Base-by-base conservation (phyloP, 129 eudicot genomes). In the Flaveria linearis region DNA sequence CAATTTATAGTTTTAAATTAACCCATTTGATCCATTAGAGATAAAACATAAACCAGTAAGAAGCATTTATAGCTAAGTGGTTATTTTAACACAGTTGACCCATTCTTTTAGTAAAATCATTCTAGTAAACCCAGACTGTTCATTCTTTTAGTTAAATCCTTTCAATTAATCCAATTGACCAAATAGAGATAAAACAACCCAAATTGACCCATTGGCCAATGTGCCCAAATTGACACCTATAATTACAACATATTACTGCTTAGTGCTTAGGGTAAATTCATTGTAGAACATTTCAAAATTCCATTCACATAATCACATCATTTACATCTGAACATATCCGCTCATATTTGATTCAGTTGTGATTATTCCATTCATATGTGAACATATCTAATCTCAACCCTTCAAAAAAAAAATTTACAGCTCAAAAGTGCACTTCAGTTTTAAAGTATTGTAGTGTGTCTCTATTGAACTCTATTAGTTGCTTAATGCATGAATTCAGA, bases 181-280 rank as follows among this genome's bases (percentile, higher is more conserved):
- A 12, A 12, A 41, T 17, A 39, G n/a, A 33, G 28, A 17, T 42
- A 52, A 67, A 43, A 67, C 6, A 46, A 46, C 12, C 41, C 39
- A 23, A 69, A 69, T 26, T 33, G 15, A 15, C 74, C 74, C 16
- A 47, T 14, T 70, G 15, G 22, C n/a, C 50, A 70, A 26, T 49
- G 73, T 41, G 57, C 15, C 73, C 72, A 42, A 10, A 68, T 69
- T 69, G 42, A 23, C 41, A 70, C 61, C 23, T 69, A 51, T 22
- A 45, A 52, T 52, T 3, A 57, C 23, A 55, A 23, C 11, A 42
- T 41, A 43, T 60, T 11, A 68, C n/a, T 74, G 78, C 60, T 15
- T 16, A 43, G 36, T 61, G 78, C 60, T 36, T 36, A 52, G 60
- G 60, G 23, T 52, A 9, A n/a, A 9, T 52, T 52, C 60, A n/a